These are phyloP conservation scores for Fusarium buxicola DNA, from an alignment of 2,329 filamentous ascomycete genomes.

Conservation along the genomic window DNA sequence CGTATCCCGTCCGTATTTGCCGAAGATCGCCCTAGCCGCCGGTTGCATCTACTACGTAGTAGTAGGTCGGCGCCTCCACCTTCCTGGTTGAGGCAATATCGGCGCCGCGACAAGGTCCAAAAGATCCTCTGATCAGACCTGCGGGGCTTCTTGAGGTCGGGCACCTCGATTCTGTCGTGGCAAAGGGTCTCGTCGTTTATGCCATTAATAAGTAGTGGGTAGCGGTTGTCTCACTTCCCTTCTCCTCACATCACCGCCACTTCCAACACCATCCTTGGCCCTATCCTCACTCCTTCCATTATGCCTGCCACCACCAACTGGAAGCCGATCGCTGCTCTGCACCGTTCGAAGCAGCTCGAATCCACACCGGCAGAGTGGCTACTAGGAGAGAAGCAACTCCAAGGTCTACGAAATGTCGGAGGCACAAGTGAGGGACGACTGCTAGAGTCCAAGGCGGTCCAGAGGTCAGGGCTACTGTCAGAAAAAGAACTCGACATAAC, in stretches of 20 bases:
- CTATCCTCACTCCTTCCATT: neutral
- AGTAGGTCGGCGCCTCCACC: neutral
- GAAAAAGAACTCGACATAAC: constrained; percentile 30
- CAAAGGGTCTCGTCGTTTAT: neutral
- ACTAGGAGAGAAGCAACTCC: constrained; percentile 14
- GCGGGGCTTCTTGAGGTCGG: neutral
- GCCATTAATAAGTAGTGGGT: neutral
- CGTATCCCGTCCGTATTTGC: neutral
- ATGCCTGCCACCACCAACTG: constrained; percentile 36
- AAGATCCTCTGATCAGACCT: neutral
- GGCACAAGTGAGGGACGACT: constrained; percentile 15
- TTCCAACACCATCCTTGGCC: neutral
- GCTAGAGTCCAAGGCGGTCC: constrained; percentile 24
- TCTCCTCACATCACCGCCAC: neutral
- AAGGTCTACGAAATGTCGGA: constrained; percentile 1
- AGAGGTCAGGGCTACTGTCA: constrained; percentile 24
- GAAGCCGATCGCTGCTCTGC: constrained; percentile 35
- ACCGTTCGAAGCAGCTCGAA: constrained; percentile 30
- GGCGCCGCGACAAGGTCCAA: neutral
- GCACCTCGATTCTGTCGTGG: neutral
- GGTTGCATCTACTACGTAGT: too few species aligned
- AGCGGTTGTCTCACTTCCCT: neutral
- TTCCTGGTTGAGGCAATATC: neutral
- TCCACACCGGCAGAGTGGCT: constrained; percentile 31
- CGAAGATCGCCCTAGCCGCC: neutral